These are phyloP conservation scores for Bipolaris sorokiniana DNA, from an alignment of 2,329 filamentous ascomycete species.

Conservation along the genomic window DNA sequence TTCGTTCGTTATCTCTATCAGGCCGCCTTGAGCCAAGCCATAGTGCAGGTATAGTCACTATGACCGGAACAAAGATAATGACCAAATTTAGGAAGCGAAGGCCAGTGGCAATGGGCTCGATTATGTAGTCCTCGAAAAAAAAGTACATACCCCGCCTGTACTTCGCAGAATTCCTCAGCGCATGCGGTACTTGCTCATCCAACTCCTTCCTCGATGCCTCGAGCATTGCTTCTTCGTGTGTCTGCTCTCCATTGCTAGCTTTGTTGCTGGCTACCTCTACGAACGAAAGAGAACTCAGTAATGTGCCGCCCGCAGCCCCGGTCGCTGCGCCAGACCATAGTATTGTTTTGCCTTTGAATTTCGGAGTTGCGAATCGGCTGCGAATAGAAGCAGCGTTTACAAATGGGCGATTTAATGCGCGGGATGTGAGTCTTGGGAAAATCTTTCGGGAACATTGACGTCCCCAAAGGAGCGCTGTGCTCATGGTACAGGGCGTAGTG, in stretches of 20 bases:
- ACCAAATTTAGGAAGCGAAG: slow-evolving; percentile 86
- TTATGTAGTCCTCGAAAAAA: slow-evolving; percentile 73
- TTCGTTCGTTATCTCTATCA: slow-evolving; percentile 73
- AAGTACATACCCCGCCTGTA: slow-evolving; percentile 66
- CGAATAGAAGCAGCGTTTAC: slow-evolving; percentile 37
- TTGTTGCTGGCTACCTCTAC: slow-evolving; percentile 63
- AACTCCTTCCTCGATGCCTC: slow-evolving; percentile 80
- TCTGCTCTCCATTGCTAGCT: slow-evolving; percentile 60
- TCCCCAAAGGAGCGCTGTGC: slow-evolving; percentile 55
- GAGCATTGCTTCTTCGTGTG: slow-evolving; percentile 85
- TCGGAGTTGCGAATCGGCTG: slow-evolving; percentile 44
- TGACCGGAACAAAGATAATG: slow-evolving; percentile 88
- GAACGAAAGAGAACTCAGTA: slow-evolving; percentile 63
- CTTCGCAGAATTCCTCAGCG: slow-evolving; percentile 65
- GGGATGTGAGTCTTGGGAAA: slow-evolving; percentile 26
- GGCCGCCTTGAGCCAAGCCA: slow-evolving; percentile 74
- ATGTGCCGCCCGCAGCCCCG: slow-evolving; percentile 33
- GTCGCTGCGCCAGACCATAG: slow-evolving; percentile 42
- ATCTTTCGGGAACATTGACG: slow-evolving; percentile 58
- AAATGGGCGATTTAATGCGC: slow-evolving; percentile 33
- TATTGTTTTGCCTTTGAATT: slow-evolving; percentile 40
- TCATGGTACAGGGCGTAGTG: slow-evolving; percentile 53
- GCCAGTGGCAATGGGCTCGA: slow-evolving; percentile 84
- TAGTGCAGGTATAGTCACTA: slow-evolving; percentile 77
- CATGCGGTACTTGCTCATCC: slow-evolving; percentile 68